Percentiles rank a stretch among this genome's conserved stretches.
Evolutionary conservation across 2,329 filamentous ascomycete genomes (phyloP).

Genomic region (Bipolaris bicolor): DNA sequence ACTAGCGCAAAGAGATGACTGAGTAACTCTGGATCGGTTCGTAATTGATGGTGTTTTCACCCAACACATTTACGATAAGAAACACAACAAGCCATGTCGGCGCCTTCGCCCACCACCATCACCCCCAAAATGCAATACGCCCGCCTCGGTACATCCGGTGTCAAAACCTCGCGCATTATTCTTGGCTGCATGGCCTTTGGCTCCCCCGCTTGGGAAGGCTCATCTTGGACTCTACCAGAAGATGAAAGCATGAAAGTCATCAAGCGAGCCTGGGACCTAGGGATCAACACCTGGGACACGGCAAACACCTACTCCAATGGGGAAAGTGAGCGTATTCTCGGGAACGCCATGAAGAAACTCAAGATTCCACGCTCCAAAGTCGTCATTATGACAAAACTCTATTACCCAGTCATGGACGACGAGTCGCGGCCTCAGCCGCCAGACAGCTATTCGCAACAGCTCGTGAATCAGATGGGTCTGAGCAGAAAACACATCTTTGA

Average conservation of each 20-base stretch:
- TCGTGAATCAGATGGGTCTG: slow-evolving; percentile 1
- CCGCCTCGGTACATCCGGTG: slow-evolving; percentile 48
- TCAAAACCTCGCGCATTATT: slow-evolving; percentile 49
- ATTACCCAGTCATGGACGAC: slow-evolving; percentile 2
- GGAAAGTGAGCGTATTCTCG: slow-evolving; percentile 37
- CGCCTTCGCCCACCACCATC: not conserved
- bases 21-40: not conserved
- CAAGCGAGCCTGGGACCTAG: slow-evolving; percentile 50
- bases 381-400: slow-evolving; percentile 41
- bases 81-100: not conserved
- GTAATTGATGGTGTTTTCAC: not conserved
- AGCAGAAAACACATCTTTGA: slow-evolving; percentile 41
- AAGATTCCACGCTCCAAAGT: slow-evolving; percentile 38
- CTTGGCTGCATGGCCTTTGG: slow-evolving; percentile 37
- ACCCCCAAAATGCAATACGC: not conserved
- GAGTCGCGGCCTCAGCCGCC: not conserved
- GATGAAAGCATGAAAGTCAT: slow-evolving; percentile 48
- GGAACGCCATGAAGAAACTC: slow-evolving; percentile 31
- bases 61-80: not conserved
- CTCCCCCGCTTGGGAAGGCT: slow-evolving; percentile 19
- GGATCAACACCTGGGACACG: slow-evolving; percentile 55
- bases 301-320: slow-evolving; percentile 42
- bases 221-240: slow-evolving; percentile 41
- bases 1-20: not conserved
- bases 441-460: not conserved